Percentiles rank a stretch among this genome's conserved stretches.
These are phyloP conservation scores for Penicillium canescens DNA, from an alignment of 495 filamentous ascomycete species.

Conservation along the genomic window DNA sequence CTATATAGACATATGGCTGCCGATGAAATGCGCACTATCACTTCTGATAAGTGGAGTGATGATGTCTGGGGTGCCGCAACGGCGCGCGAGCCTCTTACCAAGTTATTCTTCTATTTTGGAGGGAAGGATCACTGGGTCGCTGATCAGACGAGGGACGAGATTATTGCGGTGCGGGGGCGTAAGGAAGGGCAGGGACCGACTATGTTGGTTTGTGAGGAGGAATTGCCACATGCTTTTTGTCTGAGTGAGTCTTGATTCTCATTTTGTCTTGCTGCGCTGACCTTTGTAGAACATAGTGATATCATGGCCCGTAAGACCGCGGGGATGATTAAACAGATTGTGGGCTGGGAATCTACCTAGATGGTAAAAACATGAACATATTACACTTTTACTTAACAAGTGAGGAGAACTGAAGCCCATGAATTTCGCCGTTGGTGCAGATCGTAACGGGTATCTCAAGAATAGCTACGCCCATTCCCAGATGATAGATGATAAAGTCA, in stretches of 20 bases:
- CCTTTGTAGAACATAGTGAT: constrained; percentile 56
- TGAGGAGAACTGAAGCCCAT: not conserved
- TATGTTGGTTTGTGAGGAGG: constrained; percentile 73
- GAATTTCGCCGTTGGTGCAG: not conserved
- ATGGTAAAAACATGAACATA: not conserved
- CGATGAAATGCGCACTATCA: constrained; percentile 78
- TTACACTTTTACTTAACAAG: not conserved
- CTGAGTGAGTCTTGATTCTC: constrained; percentile 55
- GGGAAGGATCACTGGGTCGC: constrained; percentile 82
- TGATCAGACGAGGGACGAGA: constrained; percentile 67
- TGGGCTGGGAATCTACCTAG: not conserved
- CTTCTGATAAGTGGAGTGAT: constrained; percentile 72
- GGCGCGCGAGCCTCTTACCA: constrained; percentile 46
- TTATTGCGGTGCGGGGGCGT: constrained; percentile 57
- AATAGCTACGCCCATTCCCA: constrained; percentile 13
- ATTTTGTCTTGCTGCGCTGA: constrained; percentile 8
- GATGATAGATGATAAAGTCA: not conserved
- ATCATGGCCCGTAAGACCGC: constrained; percentile 65
- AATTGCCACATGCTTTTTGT: constrained; percentile 80
- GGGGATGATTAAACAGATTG: constrained; percentile 60
- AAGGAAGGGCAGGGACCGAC: constrained; percentile 51
- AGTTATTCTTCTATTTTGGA: constrained; percentile 80
- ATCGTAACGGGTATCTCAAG: constrained; percentile 35
- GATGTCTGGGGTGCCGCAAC: constrained; percentile 72
- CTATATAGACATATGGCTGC: constrained; percentile 56